These are phyloP conservation scores for Xylaria sp. DNA, from an alignment of 2,329 filamentous ascomycete species.

Conservation along the genomic window DNA sequence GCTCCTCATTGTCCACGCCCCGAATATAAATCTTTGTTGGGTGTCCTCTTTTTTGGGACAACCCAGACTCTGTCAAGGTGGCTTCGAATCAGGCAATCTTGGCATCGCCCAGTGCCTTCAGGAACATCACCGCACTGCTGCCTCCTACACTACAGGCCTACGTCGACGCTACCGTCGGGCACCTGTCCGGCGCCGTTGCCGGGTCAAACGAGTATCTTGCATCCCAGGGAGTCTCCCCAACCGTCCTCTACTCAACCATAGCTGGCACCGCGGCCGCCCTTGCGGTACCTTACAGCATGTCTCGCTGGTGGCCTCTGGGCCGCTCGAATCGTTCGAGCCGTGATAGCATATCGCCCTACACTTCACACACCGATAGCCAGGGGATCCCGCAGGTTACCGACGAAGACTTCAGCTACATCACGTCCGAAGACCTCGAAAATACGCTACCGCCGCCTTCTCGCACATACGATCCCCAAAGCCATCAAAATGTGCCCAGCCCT, in stretches of 20 bases:
- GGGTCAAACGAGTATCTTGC: conserved; percentile 56
- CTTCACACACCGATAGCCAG: conserved; percentile 46
- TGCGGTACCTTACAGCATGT: conserved; percentile 56
- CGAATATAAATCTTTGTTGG: conserved; percentile 25
- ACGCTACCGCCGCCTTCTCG: conserved; percentile 40
- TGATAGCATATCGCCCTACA: conserved; percentile 55
- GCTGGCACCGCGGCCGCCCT: conserved; percentile 51
- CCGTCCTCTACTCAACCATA: conserved; percentile 54
- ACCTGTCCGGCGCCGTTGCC: conserved; percentile 51
- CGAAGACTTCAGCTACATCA: conserved; percentile 81
- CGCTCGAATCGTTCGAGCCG: conserved; percentile 48
- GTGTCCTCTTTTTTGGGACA: conserved; percentile 46
- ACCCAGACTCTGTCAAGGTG: conserved; percentile 56
- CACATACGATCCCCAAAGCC: conserved; percentile 45
- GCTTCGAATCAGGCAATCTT: conserved; percentile 60
- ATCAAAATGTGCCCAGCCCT: conserved; percentile 37
- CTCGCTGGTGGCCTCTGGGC: conserved; percentile 54
- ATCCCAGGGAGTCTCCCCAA: conserved; percentile 53
- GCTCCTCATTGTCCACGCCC: background rate
- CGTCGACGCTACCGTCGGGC: conserved; percentile 55
- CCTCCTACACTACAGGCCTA: conserved; percentile 53
- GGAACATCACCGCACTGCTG: conserved; percentile 58
- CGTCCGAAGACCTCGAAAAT: conserved; percentile 69
- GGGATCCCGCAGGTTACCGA: conserved; percentile 68
- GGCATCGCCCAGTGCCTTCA: conserved; percentile 66